A percentile compares a stretch with the other conserved stretches of the same genome.
Evolutionary conservation across 768 basidiomycete species (phyloP).

Genomic region (Phallus indusiatus): DNA sequence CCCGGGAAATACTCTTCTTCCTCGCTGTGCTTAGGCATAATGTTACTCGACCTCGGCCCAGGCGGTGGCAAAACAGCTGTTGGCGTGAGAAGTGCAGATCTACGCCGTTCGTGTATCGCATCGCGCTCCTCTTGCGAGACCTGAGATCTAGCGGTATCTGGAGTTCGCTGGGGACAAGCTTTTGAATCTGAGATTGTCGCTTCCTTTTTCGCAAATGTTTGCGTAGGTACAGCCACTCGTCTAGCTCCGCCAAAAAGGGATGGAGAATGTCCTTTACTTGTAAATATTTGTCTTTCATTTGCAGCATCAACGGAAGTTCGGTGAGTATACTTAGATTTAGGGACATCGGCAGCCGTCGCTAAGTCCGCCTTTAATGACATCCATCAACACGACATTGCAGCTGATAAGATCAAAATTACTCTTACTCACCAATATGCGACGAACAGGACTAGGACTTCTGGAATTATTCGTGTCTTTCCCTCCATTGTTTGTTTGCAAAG

Average conservation of each 20-base stretch:
- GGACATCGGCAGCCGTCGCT: constrained; percentile 4
- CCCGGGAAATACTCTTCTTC: constrained; percentile 1
- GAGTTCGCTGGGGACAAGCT: constrained; percentile 10
- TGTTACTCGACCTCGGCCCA: constrained; percentile 15
- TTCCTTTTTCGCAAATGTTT: neutral
- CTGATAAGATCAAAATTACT: neutral
- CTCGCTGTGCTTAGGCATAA: constrained; percentile 5
- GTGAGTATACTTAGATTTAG: neutral
- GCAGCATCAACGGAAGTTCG: constrained; percentile 9
- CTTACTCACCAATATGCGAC: constrained; percentile 3
- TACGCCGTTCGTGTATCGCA: constrained; percentile 55
- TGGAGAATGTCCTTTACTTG: neutral
- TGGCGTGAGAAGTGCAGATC: constrained; percentile 43
- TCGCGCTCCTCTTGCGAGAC: constrained; percentile 15
- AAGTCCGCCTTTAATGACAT: neutral
- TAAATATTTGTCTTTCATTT: constrained; percentile 8
- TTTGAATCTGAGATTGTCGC: neutral
- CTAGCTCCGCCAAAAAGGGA: neutral
- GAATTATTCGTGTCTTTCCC: constrained; percentile 1
- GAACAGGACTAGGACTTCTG: constrained; percentile 3
- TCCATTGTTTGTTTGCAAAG: neutral
- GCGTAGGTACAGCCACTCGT: neutral
- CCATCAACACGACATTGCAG: constrained; percentile 9
- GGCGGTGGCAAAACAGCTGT: constrained; percentile 33
- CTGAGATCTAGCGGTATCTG: constrained; percentile 13